These are phyloP conservation scores for slime mould (Dictyostelium discoideum) DNA, from an alignment of 78 protist genomes.

Conservation along the genomic window DNA sequence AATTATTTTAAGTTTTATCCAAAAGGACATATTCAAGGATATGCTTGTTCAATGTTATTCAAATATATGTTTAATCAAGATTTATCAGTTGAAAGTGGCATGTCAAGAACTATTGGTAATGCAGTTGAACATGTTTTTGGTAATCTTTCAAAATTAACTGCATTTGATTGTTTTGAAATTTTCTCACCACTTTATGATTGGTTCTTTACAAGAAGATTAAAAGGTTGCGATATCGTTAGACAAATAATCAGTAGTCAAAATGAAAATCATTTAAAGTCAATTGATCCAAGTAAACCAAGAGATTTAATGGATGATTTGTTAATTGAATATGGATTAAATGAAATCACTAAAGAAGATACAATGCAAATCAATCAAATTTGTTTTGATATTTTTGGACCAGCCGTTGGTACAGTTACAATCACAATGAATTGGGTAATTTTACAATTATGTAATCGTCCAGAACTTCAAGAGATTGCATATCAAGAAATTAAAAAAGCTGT, in stretches of 20 bases:
- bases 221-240: neutral
- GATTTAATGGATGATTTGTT: conserved; percentile 43
- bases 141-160: neutral
- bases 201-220: neutral
- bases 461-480: neutral
- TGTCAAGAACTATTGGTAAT: neutral
- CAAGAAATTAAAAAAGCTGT: neutral
- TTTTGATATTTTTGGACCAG: conserved; percentile 1
- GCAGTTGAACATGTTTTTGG: neutral
- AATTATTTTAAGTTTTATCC: neutral
- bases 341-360: neutral
- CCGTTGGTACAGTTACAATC: neutral
- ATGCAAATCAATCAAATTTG: neutral
- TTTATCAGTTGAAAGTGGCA: neutral
- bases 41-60: neutral
- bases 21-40: neutral
- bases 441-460: neutral
- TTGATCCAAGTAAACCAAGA: conserved; percentile 19
- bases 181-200: conserved; percentile 40
- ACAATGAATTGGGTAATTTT: neutral
- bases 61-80: conserved; percentile 29
- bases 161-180: neutral
- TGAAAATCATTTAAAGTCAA: neutral
- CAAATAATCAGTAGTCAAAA: neutral
- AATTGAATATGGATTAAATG: neutral